Evolutionary conservation across 768 basidiomycete species (phyloP), one percentile per base, ranked within the genome.

Genomic region (Kwoniella europaea): DNA sequence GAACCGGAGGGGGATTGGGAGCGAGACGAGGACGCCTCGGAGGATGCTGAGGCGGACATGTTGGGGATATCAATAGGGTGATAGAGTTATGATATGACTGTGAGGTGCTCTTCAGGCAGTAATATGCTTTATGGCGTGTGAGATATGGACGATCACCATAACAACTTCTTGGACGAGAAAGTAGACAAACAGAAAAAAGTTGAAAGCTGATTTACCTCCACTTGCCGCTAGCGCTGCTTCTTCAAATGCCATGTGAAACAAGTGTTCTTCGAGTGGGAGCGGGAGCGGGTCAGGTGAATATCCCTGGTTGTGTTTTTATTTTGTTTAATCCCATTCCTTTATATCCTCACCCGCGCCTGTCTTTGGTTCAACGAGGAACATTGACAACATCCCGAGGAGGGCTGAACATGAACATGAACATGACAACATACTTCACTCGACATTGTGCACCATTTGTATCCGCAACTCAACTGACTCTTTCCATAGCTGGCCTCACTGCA

Each of bases 261-360:
- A n/a, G n/a, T n/a, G n/a, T n/a, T n/a, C n/a, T n/a, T n/a, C n/a
- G n/a, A n/a, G n/a, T n/a, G n/a, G n/a, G n/a, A n/a, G n/a, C n/a
- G n/a, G n/a, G n/a, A n/a, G n/a, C n/a, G n/a, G n/a, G n/a, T n/a
- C 55, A 29, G 5, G 20, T n/a, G 46, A 65, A 58, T 65, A 58
- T 65, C 56, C 44, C 46, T n/a, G 7, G 35, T 1, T 54, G n/a
- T 57, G 55, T 70, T 64, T 70, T 69, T 69, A n/a, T 65, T 4
- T 58, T 3, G 52, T 59, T 68, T 68, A 44, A 68, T 68, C 67
- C 67, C 67, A 55, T 53, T 52, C 20, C 12, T 9, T 12, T 2
- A n/a, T n/a, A n/a, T n/a, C n/a, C n/a, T n/a, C n/a, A n/a, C 27
- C 22, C 69, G 69, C 69, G 69, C 62, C 69, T 70, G 69, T 42